phyloP scores from a whole-genome alignment of 306 rosid genomes.

The Casuarina equisetifolia region DNA sequence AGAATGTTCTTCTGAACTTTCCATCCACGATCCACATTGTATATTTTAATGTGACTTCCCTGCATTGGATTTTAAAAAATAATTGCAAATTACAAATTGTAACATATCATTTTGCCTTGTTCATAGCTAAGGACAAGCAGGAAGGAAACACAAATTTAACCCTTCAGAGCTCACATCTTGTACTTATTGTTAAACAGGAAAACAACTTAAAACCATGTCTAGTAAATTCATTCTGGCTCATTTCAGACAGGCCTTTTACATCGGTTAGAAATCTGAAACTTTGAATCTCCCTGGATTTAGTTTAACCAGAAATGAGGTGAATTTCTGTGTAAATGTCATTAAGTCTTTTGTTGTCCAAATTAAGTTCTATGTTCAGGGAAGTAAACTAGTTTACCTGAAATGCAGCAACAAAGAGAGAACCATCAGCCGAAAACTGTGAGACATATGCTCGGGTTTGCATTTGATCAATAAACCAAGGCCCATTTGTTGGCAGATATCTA shows the following conservation, averaged over 20 bases:
- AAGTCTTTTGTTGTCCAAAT: not conserved
- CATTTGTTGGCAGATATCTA: slow-evolving; percentile 86
- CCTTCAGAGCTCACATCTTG: not conserved
- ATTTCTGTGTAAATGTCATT: not conserved
- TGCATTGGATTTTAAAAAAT: slow-evolving; percentile 22
- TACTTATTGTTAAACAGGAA: slow-evolving; percentile 12
- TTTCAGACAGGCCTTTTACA: not conserved
- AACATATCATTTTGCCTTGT: not conserved
- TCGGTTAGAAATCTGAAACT: not conserved
- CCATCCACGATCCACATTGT: slow-evolving; percentile 86
- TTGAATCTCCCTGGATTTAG: not conserved
- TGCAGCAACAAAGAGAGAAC: slow-evolving; percentile 84
- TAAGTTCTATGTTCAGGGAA: slow-evolving; percentile 3
- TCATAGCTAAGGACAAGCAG: not conserved
- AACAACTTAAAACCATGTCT: slow-evolving; percentile 7
- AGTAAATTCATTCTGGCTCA: not conserved
- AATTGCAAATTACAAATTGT: not conserved
- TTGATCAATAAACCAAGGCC: slow-evolving; percentile 79
- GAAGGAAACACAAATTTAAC: not conserved
- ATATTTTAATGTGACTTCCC: slow-evolving; percentile 80
- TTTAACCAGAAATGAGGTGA: not conserved
- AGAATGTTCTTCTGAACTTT: slow-evolving; percentile 77
- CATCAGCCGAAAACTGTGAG: slow-evolving; percentile 91
- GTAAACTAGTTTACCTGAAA: slow-evolving; percentile 64
- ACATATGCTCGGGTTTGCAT: slow-evolving; percentile 77